phyloP scores from a whole-genome alignment of 139 green algal species.

The Haematococcus sp. region DNA sequence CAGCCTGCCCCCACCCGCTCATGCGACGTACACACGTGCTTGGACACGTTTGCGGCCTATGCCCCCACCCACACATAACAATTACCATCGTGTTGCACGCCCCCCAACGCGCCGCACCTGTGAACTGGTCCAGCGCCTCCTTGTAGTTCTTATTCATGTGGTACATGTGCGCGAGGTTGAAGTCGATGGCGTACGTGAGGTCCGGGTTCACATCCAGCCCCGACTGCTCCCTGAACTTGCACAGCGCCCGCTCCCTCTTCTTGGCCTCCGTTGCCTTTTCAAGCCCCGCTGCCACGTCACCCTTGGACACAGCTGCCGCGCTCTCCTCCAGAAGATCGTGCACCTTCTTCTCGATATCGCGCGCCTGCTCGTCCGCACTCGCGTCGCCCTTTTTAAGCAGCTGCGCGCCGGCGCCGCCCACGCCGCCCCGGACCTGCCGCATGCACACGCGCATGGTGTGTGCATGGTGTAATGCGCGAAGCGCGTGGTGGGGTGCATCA shows the following conservation, averaged over 20 bases:
- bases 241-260: slow-evolving; percentile 69
- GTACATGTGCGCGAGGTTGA: slow-evolving; percentile 62
- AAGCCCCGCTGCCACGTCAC: slow-evolving; percentile 49
- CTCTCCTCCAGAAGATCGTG: slow-evolving; percentile 77
- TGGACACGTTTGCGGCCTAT: too few relatives aligned
- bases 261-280: slow-evolving; percentile 76
- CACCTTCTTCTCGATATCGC: slow-evolving; percentile 71
- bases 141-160: slow-evolving; percentile 60
- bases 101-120: slow-evolving; percentile 19
- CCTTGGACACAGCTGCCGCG: slow-evolving; percentile 17
- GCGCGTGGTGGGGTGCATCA: too few relatives aligned
- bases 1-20: too few relatives aligned
- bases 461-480: background rate
- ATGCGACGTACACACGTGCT: too few relatives aligned
- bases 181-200: slow-evolving; percentile 64
- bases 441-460: background rate
- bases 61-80: too few relatives aligned
- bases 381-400: slow-evolving; percentile 26
- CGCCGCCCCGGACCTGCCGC: background rate
- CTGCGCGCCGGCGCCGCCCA: background rate
- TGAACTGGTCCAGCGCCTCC: slow-evolving; percentile 78
- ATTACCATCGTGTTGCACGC: too few relatives aligned
- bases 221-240: slow-evolving; percentile 54
- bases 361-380: slow-evolving; percentile 14
- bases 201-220: slow-evolving; percentile 60